Percentiles rank a stretch among this genome's conserved stretches.
Evolutionary conservation across 1,284 basidiomycete genomes (phyloP).

Genomic region (Cystobasidium sp.): DNA sequence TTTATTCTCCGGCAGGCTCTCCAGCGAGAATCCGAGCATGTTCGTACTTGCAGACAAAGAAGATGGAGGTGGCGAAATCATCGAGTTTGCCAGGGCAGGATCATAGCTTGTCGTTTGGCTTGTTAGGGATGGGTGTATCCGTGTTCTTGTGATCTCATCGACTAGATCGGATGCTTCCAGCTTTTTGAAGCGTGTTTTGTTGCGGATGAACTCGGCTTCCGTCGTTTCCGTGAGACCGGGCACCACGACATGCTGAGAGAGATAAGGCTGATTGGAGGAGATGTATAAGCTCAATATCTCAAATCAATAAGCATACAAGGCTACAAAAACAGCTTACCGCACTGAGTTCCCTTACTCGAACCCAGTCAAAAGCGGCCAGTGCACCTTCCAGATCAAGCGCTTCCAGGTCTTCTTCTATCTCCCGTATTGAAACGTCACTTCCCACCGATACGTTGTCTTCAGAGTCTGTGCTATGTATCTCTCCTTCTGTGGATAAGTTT

Average conservation of each 20-base stretch:
- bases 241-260: slow-evolving; percentile 26
- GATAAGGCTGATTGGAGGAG: slow-evolving; percentile 13
- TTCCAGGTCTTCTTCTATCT: slow-evolving; percentile 19
- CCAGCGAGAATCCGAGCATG: slow-evolving; percentile 7
- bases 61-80: slow-evolving; percentile 8
- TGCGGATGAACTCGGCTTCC: slow-evolving; percentile 25
- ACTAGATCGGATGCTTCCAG: slow-evolving; percentile 37
- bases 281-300: neutral
- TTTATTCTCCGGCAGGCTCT: slow-evolving; percentile 2
- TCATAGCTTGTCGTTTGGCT: neutral
- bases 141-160: slow-evolving; percentile 37
- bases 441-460: neutral
- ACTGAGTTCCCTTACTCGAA: neutral
- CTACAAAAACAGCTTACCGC: slow-evolving; percentile 6
- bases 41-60: slow-evolving; percentile 11
- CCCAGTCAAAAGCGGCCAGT: slow-evolving; percentile 25
- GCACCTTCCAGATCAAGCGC: slow-evolving; percentile 5
- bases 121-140: neutral
- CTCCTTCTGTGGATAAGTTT: neutral
- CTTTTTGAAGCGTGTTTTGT: slow-evolving; percentile 40
- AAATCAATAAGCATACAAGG: neutral
- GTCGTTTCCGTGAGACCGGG: neutral
- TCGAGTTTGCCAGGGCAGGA: neutral
- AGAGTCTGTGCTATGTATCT: slow-evolving; percentile 2
- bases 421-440: slow-evolving; percentile 7